Evolutionary conservation across 148 eudicot genomes (phyloP).

Genomic region (Euryodendron excelsum): DNA sequence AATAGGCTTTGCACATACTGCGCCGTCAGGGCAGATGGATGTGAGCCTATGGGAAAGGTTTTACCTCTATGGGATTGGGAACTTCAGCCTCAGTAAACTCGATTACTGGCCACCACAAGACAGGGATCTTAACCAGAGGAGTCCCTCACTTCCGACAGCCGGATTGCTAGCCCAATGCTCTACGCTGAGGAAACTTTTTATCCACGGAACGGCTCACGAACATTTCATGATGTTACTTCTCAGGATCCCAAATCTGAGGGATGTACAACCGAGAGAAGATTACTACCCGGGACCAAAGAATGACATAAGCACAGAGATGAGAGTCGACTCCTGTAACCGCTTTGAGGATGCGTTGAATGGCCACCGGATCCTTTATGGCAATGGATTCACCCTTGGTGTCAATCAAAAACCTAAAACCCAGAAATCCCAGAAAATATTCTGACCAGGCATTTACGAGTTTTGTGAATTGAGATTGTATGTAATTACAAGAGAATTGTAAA

Average conservation of each 20-base stretch:
- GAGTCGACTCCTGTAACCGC: conserved; percentile 75
- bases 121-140: conserved; percentile 86
- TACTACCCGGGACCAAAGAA: conserved; percentile 96
- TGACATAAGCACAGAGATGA: conserved; percentile 98
- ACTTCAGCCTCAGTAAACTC: conserved; percentile 56
- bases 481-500: no score
- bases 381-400: no score
- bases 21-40: conserved; percentile 77
- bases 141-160: conserved; percentile 72
- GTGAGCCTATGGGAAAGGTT: conserved; percentile 89
- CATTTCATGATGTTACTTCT: conserved; percentile 73
- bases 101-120: conserved; percentile 99
- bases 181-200: conserved; percentile 77
- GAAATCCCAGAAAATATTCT: no score
- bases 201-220: conserved; percentile 90
- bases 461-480: no score
- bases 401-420: no score
- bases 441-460: no score
- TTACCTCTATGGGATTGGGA: conserved; percentile 51
- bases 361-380: conserved; percentile 53
- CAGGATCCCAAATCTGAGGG: conserved; percentile 55
- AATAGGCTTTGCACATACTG: conserved; percentile 73
- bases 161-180: conserved; percentile 60
- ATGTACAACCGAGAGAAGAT: conserved; percentile 85
- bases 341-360: conserved; percentile 70